A percentile compares a stretch with the other conserved stretches of the same genome.
These are phyloP conservation scores for Lactarius indigo DNA, from an alignment of 768 basidiomycete species.

Conservation along the genomic window DNA sequence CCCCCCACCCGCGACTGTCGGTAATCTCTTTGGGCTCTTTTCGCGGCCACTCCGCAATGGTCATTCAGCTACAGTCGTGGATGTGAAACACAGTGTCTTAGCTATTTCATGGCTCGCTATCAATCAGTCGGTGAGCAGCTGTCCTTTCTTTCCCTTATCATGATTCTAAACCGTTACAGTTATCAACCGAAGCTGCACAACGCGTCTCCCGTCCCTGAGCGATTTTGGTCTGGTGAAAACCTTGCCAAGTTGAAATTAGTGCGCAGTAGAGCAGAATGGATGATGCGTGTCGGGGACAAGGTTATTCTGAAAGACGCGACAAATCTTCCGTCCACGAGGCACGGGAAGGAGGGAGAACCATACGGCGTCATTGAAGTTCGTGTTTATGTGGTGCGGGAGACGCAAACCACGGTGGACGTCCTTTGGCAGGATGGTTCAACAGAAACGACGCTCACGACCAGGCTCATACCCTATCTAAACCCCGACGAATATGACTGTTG, in stretches of 20 bases:
- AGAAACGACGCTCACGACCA: conserved; percentile 57
- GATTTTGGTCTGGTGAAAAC: conserved; percentile 71
- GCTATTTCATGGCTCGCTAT: conserved; percentile 85
- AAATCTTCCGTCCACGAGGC: conserved; percentile 53
- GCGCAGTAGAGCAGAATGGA: conserved; percentile 53
- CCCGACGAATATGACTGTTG: conserved; percentile 92
- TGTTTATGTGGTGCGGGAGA: conserved; percentile 64
- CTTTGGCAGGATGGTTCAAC: conserved; percentile 85
- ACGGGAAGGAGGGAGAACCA: conserved; percentile 49
- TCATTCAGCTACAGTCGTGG: conserved; percentile 59
- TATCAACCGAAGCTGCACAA: conserved; percentile 55
- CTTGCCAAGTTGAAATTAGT: conserved; percentile 62
- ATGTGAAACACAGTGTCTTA: conserved; percentile 71
- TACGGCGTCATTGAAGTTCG: conserved; percentile 49
- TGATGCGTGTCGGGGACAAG: conserved; percentile 72
- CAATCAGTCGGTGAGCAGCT: conserved; percentile 67
- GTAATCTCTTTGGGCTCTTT: conserved; percentile 45
- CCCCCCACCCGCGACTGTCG: conserved; percentile 47
- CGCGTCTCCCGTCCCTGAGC: conserved; percentile 63
- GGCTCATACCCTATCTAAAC: conserved; percentile 78
- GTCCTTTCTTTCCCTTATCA: neutral
- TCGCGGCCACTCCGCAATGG: conserved; percentile 43
- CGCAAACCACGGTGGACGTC: conserved; percentile 63
- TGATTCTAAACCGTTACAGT: conserved; percentile 39
- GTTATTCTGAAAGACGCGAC: conserved; percentile 53